A percentile compares a stretch with the other conserved stretches of the same genome.
Evolutionary conservation across 2,329 filamentous ascomycete genomes (phyloP).

Genomic region (Pestalotiopsis sp.): DNA sequence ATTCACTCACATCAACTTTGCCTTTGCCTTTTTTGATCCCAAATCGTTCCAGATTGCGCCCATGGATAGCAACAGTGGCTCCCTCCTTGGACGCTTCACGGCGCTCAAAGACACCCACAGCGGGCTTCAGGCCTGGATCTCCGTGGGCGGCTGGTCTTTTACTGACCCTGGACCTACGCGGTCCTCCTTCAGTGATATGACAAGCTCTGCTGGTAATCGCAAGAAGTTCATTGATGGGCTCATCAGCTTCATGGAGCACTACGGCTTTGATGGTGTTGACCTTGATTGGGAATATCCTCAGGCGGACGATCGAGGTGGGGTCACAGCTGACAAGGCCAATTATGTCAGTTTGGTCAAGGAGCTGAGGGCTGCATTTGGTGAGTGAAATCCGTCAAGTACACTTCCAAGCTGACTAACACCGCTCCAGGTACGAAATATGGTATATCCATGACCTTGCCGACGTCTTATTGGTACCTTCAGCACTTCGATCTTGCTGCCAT

Average conservation of each 20-base stretch:
- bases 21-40: conserved; percentile 37
- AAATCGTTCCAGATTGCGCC: background rate
- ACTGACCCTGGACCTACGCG: conserved; percentile 2
- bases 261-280: conserved; percentile 43
- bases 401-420: background rate
- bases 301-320: conserved; percentile 40
- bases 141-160: conserved; percentile 11
- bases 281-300: conserved; percentile 46
- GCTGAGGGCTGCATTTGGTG: conserved; percentile 4
- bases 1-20: conserved; percentile 36
- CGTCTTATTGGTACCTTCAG: conserved; percentile 30
- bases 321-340: conserved; percentile 35
- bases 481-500: conserved; percentile 26
- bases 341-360: conserved; percentile 23
- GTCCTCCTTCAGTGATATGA: conserved; percentile 8
- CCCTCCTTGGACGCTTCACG: background rate
- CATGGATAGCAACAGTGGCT: background rate
- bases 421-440: conserved; percentile 13
- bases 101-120: conserved; percentile 18
- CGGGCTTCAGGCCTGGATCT: conserved; percentile 11
- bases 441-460: conserved; percentile 28
- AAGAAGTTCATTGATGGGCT: conserved; percentile 38
- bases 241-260: conserved; percentile 40
- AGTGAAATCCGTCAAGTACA: background rate
- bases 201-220: conserved; percentile 6